Conservation (phyloP, 2,329 filamentous ascomycete species). For the Aspergillus sp. region DNA sequence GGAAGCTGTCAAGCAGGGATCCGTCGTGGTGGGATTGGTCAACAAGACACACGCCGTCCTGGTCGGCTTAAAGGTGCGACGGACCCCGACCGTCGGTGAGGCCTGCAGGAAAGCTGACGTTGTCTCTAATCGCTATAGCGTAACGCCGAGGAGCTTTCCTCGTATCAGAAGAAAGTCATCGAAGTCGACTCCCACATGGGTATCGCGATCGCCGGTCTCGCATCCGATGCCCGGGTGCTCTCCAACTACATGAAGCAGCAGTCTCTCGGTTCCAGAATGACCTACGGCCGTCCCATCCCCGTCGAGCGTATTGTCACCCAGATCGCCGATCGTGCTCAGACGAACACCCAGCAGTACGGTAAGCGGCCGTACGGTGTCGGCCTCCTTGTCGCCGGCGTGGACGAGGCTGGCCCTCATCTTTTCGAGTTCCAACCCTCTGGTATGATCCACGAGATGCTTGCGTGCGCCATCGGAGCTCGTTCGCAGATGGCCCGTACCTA, state of each 20-base stretch:
- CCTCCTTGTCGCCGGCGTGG: slow-evolving; percentile 86
- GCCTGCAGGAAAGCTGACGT: not conserved
- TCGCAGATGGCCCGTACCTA: slow-evolving; percentile 98
- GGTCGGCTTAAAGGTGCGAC: slow-evolving; percentile 84
- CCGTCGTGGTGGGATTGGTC: slow-evolving; percentile 92
- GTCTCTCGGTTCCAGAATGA: slow-evolving; percentile 90
- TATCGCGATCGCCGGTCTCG: slow-evolving; percentile 92
- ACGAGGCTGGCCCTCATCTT: slow-evolving; percentile 89
- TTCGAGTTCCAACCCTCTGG: slow-evolving; percentile 98
- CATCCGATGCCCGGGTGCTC: slow-evolving; percentile 95
- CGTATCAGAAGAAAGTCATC: slow-evolving; percentile 99
- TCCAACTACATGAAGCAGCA: slow-evolving; percentile 99
- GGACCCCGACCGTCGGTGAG: slow-evolving; percentile 2
- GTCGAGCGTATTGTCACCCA: slow-evolving; percentile 84
- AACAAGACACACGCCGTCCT: slow-evolving; percentile 98
- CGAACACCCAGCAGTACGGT: slow-evolving; percentile 96
- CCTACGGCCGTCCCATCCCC: slow-evolving; percentile 90
- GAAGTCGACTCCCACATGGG: slow-evolving; percentile 93
- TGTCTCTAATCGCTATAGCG: slow-evolving; percentile 55
- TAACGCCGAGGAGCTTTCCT: slow-evolving; percentile 98
- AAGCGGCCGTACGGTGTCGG: slow-evolving; percentile 96
- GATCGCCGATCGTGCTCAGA: slow-evolving; percentile 95
- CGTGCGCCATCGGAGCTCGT: slow-evolving; percentile 91
- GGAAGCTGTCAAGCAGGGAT: slow-evolving; percentile 98
- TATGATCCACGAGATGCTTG: slow-evolving; percentile 95